Evolutionary conservation across 106 monocot species (phyloP), one percentile per base, ranked within the genome.

Genomic region (Acorus calamus): DNA sequence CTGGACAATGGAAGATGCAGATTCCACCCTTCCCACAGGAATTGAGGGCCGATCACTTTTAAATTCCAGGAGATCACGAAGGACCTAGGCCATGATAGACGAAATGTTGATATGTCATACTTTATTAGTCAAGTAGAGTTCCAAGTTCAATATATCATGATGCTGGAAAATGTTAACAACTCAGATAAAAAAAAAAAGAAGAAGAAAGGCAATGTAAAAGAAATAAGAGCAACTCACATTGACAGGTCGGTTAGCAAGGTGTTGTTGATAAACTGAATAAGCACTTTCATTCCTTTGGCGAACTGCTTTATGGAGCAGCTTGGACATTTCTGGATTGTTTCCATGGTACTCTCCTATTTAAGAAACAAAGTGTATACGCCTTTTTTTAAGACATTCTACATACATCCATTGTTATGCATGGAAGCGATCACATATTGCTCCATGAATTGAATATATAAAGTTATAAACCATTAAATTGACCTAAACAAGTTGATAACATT

Each of bases 281-380:
- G 94, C 86, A 78, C 65, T 90, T 62, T 94, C 94, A 78, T 62
- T 94, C 63, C 90, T 94, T 67, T 94, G 74, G n/a, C 94, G 84
- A 74, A 94, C 80, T 62, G 94, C 94, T 76, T 94, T 94, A 63
- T 94, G 94, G 47, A 94, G 84, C 55, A 94, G 76, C 64, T 94
- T 94, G 64, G 94, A 94, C 94, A 94, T 94, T 77, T 87, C 84
- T 44, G 94, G 94, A 61, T 94, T 94, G 70, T 94, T 94, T 66
- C 87, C 94, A 80, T 94, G 94, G 70, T 94, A 90, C 74, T 94
- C 94, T 56, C 94, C 94, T 94, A 54, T 45, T 68, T 28, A 28
- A 28, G 28, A 28, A 28, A 28, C 28, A 28, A 28, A 28, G 28
- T 28, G 28, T 28, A 28, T 28, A 28, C 28, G 28, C 28, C 28